Base-by-base conservation (phyloP, 164 flowering plant genomes). In the Nymphaea thermarum region DNA sequence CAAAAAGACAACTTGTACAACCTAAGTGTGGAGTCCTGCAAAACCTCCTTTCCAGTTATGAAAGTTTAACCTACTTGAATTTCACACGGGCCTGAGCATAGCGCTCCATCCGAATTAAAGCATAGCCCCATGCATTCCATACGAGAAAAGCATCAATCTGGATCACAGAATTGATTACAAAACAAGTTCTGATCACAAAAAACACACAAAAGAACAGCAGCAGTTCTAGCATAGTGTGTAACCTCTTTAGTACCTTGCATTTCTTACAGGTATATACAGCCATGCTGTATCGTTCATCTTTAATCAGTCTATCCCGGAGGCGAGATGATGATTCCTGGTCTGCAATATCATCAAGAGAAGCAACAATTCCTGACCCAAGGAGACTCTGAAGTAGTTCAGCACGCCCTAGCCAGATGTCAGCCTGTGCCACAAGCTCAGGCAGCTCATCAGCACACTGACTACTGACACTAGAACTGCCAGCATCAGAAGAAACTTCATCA, bases 61-160 rank as follows among this genome's bases (percentile, higher is more conserved):
- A 61, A 6, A 5, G 25, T 61, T 6, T 6, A 3, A 74, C 88
- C 44, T 82, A 94, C 98, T 87, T 91, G 74, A 95, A 95, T 73
- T 95, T 95, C 47, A 90, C 98, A 66, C 99, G 96, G 73, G 99
- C 99, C 83, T 95, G 99, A 64, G 86, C 82, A 83, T 91, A 91
- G 72, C 80, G 97, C 69, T 91, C 99, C 94, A 88, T 91, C 75
- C 92, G 87, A 71, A 91, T 80, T 73, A 94, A 84, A 74, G 99
- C 99, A 85, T 84, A 92, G 11, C 99, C 99, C 99, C 99, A 94
- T 63, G 98, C 87, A 82, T 81, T 90, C 99, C 99, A 94, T 6
- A 94, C 99, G 42, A 96, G 94, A 77, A 91, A 88, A 70, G 84
- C 88, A 81, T 94, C 96, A 77, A 94, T 90, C 99, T 94, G 86